Evolutionary conservation across 2,329 filamentous ascomycete genomes (phyloP).

Genomic region (Aspergillus quadricinctus): DNA sequence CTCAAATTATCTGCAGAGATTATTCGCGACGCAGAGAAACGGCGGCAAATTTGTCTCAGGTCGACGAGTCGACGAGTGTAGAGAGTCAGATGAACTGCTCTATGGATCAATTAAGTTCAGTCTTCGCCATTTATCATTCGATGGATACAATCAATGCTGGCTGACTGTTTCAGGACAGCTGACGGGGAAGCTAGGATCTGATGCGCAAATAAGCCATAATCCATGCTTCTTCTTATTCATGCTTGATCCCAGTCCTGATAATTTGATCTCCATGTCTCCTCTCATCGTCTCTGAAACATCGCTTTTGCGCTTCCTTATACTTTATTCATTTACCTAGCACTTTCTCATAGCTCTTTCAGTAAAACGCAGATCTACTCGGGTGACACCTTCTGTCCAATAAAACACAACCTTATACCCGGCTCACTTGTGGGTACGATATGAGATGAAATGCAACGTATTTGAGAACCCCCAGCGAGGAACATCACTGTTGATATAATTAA

Average conservation of each 20-base stretch:
- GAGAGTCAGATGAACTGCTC: neutral
- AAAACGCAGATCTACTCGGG: neutral
- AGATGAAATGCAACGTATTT: neutral
- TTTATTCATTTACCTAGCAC: neutral
- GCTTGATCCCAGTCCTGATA: neutral
- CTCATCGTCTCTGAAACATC: neutral
- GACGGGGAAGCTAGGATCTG: neutral
- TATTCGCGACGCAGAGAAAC: constrained; percentile 71
- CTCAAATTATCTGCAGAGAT: constrained; percentile 73
- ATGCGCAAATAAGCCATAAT: neutral
- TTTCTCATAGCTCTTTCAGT: neutral
- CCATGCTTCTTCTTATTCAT: neutral
- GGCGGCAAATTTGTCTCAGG: constrained; percentile 51
- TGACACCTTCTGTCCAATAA: neutral
- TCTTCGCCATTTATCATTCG: neutral
- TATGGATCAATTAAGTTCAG: neutral
- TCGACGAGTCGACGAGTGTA: constrained; percentile 14
- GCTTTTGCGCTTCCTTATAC: neutral
- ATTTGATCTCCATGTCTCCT: neutral
- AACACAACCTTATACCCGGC: neutral
- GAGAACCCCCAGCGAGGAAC: neutral
- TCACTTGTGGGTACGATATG: neutral
- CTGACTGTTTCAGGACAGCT: neutral
- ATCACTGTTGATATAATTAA: neutral
- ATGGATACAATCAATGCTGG: neutral